Base-by-base conservation (phyloP, 345 rosid species). In the Heritiera littoralis region DNA sequence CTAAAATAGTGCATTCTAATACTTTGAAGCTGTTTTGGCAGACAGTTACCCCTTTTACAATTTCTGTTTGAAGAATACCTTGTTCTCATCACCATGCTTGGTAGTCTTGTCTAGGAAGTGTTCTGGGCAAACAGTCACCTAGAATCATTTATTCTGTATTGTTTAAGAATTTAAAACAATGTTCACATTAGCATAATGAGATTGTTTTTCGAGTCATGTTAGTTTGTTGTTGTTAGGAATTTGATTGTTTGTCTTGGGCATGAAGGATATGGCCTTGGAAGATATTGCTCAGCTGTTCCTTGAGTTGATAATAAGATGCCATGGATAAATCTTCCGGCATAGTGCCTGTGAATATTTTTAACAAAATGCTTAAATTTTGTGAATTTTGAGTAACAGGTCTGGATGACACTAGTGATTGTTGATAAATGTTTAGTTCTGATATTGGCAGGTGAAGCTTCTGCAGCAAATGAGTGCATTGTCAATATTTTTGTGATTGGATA, bases 371-470 rank as follows among this genome's bases (percentile, higher is more conserved):
- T n/a, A n/a, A 28, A 38, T 12, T 67, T 41, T 67, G 49, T 2
- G 3, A 54, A 15, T 17, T 54, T 54, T 54, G 59, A 15, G 59
- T 54, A 14, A 54, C 58, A 54, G 23, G 11, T 69, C 17, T 69
- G 13, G 17, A 49, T 28, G 52, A 45, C 43, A 35, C 55, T n/a
- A 45, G 52, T 45, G 28, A 9, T n/a, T 75, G 15, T 8, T 75
- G 13, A 23, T 41, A 9, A 6, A 51, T 13, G 1, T 61, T 2
- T 65, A 9, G 30, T 43, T 54, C 49, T 40, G 71, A 59, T 64
- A 54, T 32, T 70, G 30, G 77, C 78, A 63, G 81, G 78, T 43
- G 61, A 77, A 51, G 30, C 46, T 48, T 72, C 11, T 45, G 54
- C 35, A 9, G 54, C 48, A 13, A 72, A 75, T 66, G 82, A 80